These are phyloP conservation scores for Dacryopinax spathularia DNA, from an alignment of 768 basidiomycete species.

Conservation along the genomic window DNA sequence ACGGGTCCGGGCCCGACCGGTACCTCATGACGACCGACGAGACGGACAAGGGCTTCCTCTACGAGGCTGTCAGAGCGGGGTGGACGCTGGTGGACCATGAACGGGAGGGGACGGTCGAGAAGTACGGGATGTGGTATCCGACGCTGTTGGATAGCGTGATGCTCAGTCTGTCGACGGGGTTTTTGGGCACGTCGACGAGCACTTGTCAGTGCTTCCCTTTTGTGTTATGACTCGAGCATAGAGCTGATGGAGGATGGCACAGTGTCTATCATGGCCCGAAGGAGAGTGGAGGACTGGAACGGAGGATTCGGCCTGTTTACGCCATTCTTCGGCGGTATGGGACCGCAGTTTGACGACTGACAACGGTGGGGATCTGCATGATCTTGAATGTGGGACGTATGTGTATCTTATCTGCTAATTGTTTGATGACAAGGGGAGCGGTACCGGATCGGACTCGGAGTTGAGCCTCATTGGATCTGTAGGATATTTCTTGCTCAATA, in stretches of 20 bases:
- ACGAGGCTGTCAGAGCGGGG: slow-evolving; percentile 6
- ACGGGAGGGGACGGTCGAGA: slow-evolving; percentile 11
- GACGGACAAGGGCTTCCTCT: slow-evolving; percentile 11
- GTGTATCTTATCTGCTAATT: background rate
- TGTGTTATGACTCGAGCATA: background rate
- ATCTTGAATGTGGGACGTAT: too few species aligned
- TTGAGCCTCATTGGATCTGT: background rate
- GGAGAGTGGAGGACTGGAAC: slow-evolving; percentile 14
- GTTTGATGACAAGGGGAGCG: too few species aligned
- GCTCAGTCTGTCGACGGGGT: slow-evolving; percentile 8
- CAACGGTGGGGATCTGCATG: too few species aligned
- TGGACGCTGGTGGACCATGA: slow-evolving; percentile 13
- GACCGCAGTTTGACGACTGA: slow-evolving; percentile 2
- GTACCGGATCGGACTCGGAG: background rate
- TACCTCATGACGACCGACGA: slow-evolving; percentile 13
- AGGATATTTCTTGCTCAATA: slow-evolving; percentile 2
- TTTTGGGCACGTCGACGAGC: slow-evolving; percentile 12
- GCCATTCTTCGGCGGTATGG: background rate
- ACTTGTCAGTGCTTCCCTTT: slow-evolving; percentile 8
- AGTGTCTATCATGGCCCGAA: slow-evolving; percentile 13
- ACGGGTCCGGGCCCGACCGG: slow-evolving; percentile 4
- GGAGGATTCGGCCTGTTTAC: slow-evolving; percentile 8
- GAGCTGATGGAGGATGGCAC: background rate
- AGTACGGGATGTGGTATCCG: slow-evolving; percentile 13
- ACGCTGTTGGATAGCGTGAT: slow-evolving; percentile 12